Conservation (phyloP, 2,329 filamentous ascomycete species). For the Cordyceps farinosa region DNA sequence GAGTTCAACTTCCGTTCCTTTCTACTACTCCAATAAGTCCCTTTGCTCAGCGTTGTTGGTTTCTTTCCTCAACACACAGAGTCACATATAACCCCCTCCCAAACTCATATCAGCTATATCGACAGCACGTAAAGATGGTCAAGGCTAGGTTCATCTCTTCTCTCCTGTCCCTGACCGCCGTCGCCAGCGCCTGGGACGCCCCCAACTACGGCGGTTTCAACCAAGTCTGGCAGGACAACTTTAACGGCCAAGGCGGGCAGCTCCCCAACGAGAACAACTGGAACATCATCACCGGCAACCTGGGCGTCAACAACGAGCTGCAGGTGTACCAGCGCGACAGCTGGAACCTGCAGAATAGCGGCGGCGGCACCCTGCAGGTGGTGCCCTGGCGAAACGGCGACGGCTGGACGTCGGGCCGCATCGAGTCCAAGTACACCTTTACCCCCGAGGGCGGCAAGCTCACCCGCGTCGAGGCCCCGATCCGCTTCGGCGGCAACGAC, state of each 20-base stretch:
- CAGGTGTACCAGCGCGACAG: conserved; percentile 46
- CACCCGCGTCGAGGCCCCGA: conserved; percentile 43
- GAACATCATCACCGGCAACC: conserved; percentile 38
- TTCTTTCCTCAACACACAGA: background rate
- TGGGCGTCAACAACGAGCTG: conserved; percentile 50
- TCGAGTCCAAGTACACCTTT: conserved; percentile 48
- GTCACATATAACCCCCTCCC: background rate
- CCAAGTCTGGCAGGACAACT: conserved; percentile 42
- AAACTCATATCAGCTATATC: background rate
- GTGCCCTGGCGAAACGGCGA: conserved; percentile 41
- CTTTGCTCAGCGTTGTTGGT: background rate
- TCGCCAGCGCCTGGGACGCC: conserved; percentile 35
- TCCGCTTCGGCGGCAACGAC: conserved; percentile 45
- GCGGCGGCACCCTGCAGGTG: conserved; percentile 48
- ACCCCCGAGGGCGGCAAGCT: conserved; percentile 44
- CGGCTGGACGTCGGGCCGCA: conserved; percentile 53
- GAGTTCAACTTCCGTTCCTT: background rate
- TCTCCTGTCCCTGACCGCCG: conserved; percentile 29
- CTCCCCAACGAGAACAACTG: conserved; percentile 37
- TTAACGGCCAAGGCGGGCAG: conserved; percentile 35
- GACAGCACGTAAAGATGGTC: conserved; percentile 23
- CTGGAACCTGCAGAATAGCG: conserved; percentile 49
- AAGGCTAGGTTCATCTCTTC: conserved; percentile 23
- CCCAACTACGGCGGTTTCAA: conserved; percentile 39
- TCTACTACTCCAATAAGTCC: background rate